Evolutionary conservation across 148 eudicot species (phyloP), one percentile per base, ranked within the genome.

Genomic region (Camellia japonica): DNA sequence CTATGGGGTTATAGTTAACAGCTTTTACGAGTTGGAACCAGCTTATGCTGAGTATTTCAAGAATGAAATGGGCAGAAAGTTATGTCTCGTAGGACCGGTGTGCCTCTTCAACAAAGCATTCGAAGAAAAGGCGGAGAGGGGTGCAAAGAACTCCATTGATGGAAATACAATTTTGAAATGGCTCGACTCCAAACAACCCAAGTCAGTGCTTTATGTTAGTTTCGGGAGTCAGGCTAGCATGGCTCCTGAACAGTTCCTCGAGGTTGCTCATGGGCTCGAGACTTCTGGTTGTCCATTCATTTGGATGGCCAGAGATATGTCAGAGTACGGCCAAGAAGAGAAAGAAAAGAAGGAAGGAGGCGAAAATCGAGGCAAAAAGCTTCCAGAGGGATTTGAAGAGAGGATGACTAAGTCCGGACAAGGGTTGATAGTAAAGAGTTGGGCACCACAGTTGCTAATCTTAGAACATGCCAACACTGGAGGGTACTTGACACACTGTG

Each of bases 391-490:
- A 12, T 19, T 23, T 41, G 81, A 59, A 13, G 75, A 73, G 43
- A 80, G 81, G 13, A 78, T 78, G 3, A 80, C 83, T 1, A 75
- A 73, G 43, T 68, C 59, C 0, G 83, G 80, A 2, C 78, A 85
- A 6, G 89, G 89, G 16, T 14, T 87, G 49, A 75, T 89, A 19
- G 72, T 89, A 1, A 81, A 68, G 51, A 84, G 82, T 4, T 89
- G 91, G 91, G 91, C 87, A 3, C 91, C 91, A 0, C 89, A 89
- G 60, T 79, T 89, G 70, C 16, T 54, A 73, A 79, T 89, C 56
- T 43, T 89, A 0, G 76, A 78, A 23, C 89, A 87, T 44, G 70
- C 65, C 2, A 82, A 89, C 0, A 76, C 85, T 23, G 23, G 23
- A 23, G 23, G 23, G 23, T 23, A 23, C 23, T 23, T 23, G 23